phyloP scores from a whole-genome alignment of 1,284 basidiomycete genomes.

The Amylostereum areolatum region DNA sequence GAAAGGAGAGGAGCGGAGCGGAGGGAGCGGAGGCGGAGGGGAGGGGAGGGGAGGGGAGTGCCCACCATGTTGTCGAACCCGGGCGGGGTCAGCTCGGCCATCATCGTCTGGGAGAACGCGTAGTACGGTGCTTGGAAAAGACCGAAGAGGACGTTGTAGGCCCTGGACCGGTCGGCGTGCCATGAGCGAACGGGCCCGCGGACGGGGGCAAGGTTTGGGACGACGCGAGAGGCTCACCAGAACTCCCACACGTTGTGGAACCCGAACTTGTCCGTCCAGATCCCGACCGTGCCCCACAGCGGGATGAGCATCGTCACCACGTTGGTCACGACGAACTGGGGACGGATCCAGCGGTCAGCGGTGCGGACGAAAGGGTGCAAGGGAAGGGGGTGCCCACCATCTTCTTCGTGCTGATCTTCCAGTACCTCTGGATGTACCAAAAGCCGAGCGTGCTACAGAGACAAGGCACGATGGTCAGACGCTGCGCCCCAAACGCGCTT shows the following conservation, averaged over 20 bases:
- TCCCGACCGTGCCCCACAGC: conserved; percentile 83
- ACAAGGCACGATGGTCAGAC: conserved; percentile 9
- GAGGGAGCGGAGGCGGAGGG: not conserved
- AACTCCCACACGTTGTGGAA: conserved; percentile 85
- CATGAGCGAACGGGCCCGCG: too few species aligned
- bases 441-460: conserved; percentile 55
- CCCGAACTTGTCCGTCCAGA: conserved; percentile 75
- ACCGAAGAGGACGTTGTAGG: conserved; percentile 77
- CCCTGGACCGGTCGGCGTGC: conserved; percentile 44
- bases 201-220: too few species aligned
- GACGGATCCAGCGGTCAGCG: not conserved
- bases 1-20: too few species aligned
- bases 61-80: conserved; percentile 78
- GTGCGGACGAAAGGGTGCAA: too few species aligned
- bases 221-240: conserved; percentile 56
- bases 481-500: conserved; percentile 12
- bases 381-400: conserved; percentile 42
- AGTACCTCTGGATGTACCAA: conserved; percentile 78
- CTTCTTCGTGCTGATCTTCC: conserved; percentile 70
- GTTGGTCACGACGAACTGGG: conserved; percentile 70
- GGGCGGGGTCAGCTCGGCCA: conserved; percentile 78
- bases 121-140: conserved; percentile 86
- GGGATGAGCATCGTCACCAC: conserved; percentile 74
- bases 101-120: conserved; percentile 82
- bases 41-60: not conserved